Evolutionary conservation across 345 rosid genomes (phyloP).

Genomic region (Arabis alpina): DNA sequence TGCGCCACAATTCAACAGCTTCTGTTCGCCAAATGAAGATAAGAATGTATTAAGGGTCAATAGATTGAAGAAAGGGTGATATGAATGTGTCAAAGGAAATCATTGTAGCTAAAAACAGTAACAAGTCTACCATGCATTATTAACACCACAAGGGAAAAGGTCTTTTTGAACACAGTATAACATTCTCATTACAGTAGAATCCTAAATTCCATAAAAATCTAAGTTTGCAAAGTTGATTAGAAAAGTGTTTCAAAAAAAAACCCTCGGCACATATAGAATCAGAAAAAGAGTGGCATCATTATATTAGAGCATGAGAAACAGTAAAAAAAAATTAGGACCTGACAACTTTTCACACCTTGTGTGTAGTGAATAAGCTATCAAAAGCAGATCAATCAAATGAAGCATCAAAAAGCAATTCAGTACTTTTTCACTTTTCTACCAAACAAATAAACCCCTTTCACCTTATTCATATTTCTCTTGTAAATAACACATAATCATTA

Average conservation of each 20-base stretch:
- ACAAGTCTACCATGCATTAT: conserved; percentile 10
- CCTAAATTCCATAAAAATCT: too few species aligned
- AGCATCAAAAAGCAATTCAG: too few species aligned
- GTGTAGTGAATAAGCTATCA: too few species aligned
- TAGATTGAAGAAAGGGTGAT: conserved; percentile 21
- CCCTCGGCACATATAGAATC: too few species aligned
- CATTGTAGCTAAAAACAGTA: conserved; percentile 1
- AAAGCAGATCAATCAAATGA: too few species aligned
- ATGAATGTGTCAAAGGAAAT: conserved; percentile 21
- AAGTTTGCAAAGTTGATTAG: too few species aligned
- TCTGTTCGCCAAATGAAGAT: conserved; percentile 57
- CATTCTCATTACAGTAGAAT: neutral
- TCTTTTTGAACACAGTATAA: neutral
- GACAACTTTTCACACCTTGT: too few species aligned
- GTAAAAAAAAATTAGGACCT: too few species aligned
- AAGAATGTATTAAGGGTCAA: conserved; percentile 11
- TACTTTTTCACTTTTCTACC: too few species aligned
- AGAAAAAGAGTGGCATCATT: too few species aligned
- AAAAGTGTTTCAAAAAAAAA: too few species aligned
- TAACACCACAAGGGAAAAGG: neutral
- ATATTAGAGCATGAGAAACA: too few species aligned
- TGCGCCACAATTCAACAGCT: conserved; percentile 88
- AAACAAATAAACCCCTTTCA: neutral
- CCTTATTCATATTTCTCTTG: neutral
- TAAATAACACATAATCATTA: neutral